phyloP scores from a whole-genome alignment of 1,284 basidiomycete species.

The Anthracocystis setariae region DNA sequence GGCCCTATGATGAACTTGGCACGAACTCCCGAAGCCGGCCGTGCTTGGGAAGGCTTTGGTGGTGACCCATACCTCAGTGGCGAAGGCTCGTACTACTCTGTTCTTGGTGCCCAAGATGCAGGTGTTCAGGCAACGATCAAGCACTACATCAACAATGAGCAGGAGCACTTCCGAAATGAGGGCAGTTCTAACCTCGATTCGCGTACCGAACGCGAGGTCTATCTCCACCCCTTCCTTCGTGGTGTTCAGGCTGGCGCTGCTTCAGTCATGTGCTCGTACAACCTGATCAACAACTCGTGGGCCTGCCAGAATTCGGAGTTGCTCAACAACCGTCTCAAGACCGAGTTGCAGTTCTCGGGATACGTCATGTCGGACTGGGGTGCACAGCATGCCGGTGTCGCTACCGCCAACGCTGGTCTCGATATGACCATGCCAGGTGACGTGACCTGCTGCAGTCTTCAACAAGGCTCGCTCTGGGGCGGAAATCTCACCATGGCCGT shows the following conservation, averaged over 20 bases:
- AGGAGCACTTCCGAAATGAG: conserved; percentile 64
- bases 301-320: conserved; percentile 76
- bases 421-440: conserved; percentile 72
- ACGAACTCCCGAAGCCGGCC: conserved; percentile 75
- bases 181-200: conserved; percentile 73
- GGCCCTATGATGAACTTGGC: conserved; percentile 70
- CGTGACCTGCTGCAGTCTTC: conserved; percentile 35
- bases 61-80: conserved; percentile 61
- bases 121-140: conserved; percentile 68
- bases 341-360: conserved; percentile 81
- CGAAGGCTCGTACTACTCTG: conserved; percentile 53
- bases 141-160: conserved; percentile 66
- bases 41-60: conserved; percentile 79
- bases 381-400: conserved; percentile 58
- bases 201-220: conserved; percentile 74
- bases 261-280: conserved; percentile 69
- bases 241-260: conserved; percentile 70
- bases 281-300: conserved; percentile 72
- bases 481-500: conserved; percentile 75
- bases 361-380: conserved; percentile 70
- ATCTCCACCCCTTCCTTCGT: conserved; percentile 62
- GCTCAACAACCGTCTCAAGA: conserved; percentile 78
- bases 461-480: conserved; percentile 47
- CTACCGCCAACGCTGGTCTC: conserved; percentile 74
- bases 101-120: conserved; percentile 58